Evolutionary conservation across 306 rosid genomes (phyloP), one percentile per base, ranked within the genome.

Genomic region (Acacia melanoxylon): DNA sequence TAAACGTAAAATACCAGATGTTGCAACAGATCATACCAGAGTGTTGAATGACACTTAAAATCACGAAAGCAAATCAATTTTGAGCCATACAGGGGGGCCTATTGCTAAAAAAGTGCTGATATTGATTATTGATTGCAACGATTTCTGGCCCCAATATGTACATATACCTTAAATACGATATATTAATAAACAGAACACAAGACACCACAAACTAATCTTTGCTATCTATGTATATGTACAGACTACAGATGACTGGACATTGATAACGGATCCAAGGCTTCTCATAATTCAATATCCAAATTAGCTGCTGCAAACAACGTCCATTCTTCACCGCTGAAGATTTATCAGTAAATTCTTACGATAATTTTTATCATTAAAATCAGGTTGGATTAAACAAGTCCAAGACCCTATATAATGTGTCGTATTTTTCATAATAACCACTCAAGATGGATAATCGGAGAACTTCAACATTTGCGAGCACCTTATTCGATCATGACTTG

Each of bases 401-500:
- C 58, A 44, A 44, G 49, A 31, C 82, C 83, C 80, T 51, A 31
- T 41, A 78, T 77, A 51, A 83, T 78, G 73, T 68, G 63, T 77
- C 74, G 31, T 63, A 48, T 63, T 46, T 78, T 56, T 12, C 66
- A 77, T 63, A 65, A 68, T 66, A 68, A 88, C 80, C 85, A 82
- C 80, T 73, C 61, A 52, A 79, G 68, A 37, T 27, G 77, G 73
- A 81, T 76, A 58, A 72, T 74, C 80, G 68, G 35, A 84, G 73
- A 84, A 80, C 78, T 61, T 78, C 41, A 73, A 86, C 80, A 87
- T 80, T 76, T 86, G 44, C 8, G 25, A 75, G 68, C 35, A 68
- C 68, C 63, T 76, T 70, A 51, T 82, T 63, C 42, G 62, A 66
- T 81, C 71, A 83, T 56, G 52, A 74, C 68, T 74, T 68, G 58